These are phyloP conservation scores for Forsythia viridissima DNA, from an alignment of 257 asterid genomes.

Conservation along the genomic window DNA sequence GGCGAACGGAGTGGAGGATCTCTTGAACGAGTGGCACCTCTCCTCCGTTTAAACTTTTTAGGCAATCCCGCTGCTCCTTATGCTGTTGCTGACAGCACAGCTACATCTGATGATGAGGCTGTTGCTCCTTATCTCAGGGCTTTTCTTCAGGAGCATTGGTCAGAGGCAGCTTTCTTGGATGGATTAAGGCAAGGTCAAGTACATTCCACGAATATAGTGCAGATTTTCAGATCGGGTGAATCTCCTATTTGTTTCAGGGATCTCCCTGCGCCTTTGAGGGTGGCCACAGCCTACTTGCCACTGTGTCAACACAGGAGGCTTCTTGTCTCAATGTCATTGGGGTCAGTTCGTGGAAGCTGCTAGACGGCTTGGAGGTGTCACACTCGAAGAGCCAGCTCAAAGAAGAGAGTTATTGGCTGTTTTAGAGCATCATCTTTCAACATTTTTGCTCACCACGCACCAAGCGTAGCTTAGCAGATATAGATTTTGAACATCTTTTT, in stretches of 20 bases:
- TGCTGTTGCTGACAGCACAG: constrained; percentile 89
- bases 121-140: constrained; percentile 74
- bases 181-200: constrained; percentile 63
- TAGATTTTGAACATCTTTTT: no score
- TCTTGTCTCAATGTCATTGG: constrained; percentile 72
- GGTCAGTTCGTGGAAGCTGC: constrained; percentile 86
- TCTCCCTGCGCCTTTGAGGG: constrained; percentile 81
- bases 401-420: constrained; percentile 69
- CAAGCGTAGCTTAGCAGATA: background rate
- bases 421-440: constrained; percentile 80
- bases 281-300: constrained; percentile 85
- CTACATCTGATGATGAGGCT: constrained; percentile 69
- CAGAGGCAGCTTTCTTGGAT: constrained; percentile 68
- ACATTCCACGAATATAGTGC: constrained; percentile 62
- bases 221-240: constrained; percentile 63
- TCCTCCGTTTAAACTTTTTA: constrained; percentile 76
- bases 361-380: constrained; percentile 64
- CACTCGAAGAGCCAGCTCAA: constrained; percentile 57
- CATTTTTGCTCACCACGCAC: constrained; percentile 57
- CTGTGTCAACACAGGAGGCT: constrained; percentile 75
- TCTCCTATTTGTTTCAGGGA: constrained; percentile 74
- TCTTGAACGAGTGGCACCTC: constrained; percentile 86
- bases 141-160: constrained; percentile 82
- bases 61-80: constrained; percentile 86
- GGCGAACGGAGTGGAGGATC: constrained; percentile 94